Base-by-base conservation (phyloP, 768 basidiomycete genomes). In the Russula ochroleuca region DNA sequence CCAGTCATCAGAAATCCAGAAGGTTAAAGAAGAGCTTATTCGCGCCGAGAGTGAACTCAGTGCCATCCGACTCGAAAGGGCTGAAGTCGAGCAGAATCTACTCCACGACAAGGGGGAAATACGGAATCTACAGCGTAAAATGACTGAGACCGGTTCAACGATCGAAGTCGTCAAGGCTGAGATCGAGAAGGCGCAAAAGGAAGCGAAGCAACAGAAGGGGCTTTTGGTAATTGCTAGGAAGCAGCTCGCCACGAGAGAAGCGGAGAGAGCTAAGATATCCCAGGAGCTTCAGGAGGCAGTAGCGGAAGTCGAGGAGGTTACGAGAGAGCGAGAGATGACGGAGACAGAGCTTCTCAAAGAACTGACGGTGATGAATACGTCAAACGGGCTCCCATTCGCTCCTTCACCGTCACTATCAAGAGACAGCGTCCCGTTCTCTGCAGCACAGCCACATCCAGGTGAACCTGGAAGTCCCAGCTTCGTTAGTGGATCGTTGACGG, bases 181-280 rank as follows among this genome's bases (percentile, higher is more conserved):
- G 65, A 77, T 94, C 23, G 97, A 98, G 74, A 94, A 90, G 77
- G 73, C 83, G 45, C 94, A 86, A 78, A 98, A 92, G 76, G 95
- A 98, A 57, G 92, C 91, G 2, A 89, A 96, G 73, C 93, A 97
- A 72, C 95, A 98, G 78, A 98, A 93, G 73, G 97, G 97, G 11
- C 80, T 96, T 67, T 80, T 96, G 25, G 94, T 94, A 5, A 96
- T 98, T 72, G 91, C 92, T 6, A 88, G 88, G 78, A 98, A 99
- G 74, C 97, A 98, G 77, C 78, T 98, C 31, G 83, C 82, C 28
- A 84, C 89, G 5, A 88, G 92, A 66, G 96, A 98, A 73, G 78
- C 81, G 0, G 90, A 92, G 69, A 84, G 82, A 61, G 83, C 81
- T 14, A 90, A 84, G 73, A 79, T 78, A 11, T 83, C 87, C 68